A percentile compares a stretch with the other conserved stretches of the same genome.
Conservation (phyloP, 371 early-diverging fungal species). For the Rhizopus sp. region DNA sequence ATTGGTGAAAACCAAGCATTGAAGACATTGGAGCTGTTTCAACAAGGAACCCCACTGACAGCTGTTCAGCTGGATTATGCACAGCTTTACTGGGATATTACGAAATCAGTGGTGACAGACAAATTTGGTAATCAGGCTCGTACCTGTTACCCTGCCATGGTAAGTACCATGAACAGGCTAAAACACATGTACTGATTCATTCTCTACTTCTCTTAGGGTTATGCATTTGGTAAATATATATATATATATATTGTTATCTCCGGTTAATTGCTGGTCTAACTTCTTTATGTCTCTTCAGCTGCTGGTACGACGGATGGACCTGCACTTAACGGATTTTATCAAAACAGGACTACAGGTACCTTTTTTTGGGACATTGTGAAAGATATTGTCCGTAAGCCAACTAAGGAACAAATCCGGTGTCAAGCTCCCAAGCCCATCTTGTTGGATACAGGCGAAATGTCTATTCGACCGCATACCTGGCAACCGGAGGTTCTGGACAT, state of each 20-base stretch:
- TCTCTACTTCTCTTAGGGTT: slow-evolving; percentile 24
- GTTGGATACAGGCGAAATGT: slow-evolving; percentile 60
- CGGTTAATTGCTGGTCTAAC: background rate
- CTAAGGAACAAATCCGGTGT: slow-evolving; percentile 45
- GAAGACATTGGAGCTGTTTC: slow-evolving; percentile 38
- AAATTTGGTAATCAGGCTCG: slow-evolving; percentile 21
- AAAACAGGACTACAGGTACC: slow-evolving; percentile 40
- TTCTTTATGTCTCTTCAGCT: slow-evolving; percentile 27
- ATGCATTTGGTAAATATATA: slow-evolving; percentile 31
- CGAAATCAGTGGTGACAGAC: slow-evolving; percentile 30
- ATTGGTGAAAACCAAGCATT: slow-evolving; percentile 56
- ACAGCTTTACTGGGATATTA: slow-evolving; percentile 50
- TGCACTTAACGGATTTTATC: slow-evolving; percentile 39
- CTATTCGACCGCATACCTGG: slow-evolving; percentile 48
- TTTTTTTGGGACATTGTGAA: slow-evolving; percentile 51
- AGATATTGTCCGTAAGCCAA: slow-evolving; percentile 39
- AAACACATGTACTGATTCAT: slow-evolving; percentile 16
- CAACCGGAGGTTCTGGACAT: slow-evolving; percentile 59
- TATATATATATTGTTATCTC: background rate
- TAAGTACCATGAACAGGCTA: slow-evolving; percentile 20
- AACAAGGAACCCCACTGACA: background rate
- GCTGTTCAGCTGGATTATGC: slow-evolving; percentile 34
- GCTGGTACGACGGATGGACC: slow-evolving; percentile 71
- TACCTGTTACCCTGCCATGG: slow-evolving; percentile 48
- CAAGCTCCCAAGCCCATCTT: slow-evolving; percentile 66